Conservation (phyloP, 2,329 filamentous ascomycete genomes). For the Diplocarpon rosae region DNA sequence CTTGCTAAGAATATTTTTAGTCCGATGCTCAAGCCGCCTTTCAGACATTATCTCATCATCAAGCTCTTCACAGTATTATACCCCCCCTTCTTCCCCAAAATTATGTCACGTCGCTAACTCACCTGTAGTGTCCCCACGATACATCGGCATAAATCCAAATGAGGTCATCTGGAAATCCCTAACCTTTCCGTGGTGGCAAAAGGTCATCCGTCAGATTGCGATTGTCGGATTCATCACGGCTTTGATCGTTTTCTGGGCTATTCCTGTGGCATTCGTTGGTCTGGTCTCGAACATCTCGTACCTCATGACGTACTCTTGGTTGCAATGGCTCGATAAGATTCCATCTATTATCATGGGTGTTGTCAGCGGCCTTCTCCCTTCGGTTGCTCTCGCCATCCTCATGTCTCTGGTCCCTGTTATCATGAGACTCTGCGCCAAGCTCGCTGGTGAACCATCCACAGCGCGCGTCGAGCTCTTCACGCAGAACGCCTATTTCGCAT, state of each 20-base stretch:
- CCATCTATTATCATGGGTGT: slow-evolving; percentile 66
- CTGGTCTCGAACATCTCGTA: slow-evolving; percentile 74
- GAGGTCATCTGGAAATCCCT: slow-evolving; percentile 87
- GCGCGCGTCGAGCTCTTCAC: slow-evolving; percentile 78
- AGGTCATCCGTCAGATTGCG: slow-evolving; percentile 58
- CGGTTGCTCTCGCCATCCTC: slow-evolving; percentile 66
- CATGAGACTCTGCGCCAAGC: slow-evolving; percentile 68
- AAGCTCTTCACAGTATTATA: slow-evolving; percentile 51
- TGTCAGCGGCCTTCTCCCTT: slow-evolving; percentile 73
- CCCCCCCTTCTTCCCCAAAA: too few relatives aligned
- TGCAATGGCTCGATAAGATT: slow-evolving; percentile 62
- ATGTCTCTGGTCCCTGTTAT: slow-evolving; percentile 80
- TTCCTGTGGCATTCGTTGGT: slow-evolving; percentile 69
- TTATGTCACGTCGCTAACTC: slow-evolving; percentile 4
- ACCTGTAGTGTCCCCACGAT: slow-evolving; percentile 56
- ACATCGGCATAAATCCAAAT: slow-evolving; percentile 68
- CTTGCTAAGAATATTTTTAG: slow-evolving; percentile 1
- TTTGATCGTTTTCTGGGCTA: slow-evolving; percentile 78
- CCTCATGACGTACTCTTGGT: slow-evolving; percentile 53
- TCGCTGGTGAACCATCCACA: slow-evolving; percentile 68
- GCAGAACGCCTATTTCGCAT: slow-evolving; percentile 84
- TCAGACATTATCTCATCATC: slow-evolving; percentile 79
- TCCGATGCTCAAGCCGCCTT: slow-evolving; percentile 76
- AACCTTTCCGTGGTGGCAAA: slow-evolving; percentile 76
- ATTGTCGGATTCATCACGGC: slow-evolving; percentile 63